These are phyloP conservation scores for Ustilago bromivora DNA, from an alignment of 1,284 basidiomycete species.

Conservation along the genomic window DNA sequence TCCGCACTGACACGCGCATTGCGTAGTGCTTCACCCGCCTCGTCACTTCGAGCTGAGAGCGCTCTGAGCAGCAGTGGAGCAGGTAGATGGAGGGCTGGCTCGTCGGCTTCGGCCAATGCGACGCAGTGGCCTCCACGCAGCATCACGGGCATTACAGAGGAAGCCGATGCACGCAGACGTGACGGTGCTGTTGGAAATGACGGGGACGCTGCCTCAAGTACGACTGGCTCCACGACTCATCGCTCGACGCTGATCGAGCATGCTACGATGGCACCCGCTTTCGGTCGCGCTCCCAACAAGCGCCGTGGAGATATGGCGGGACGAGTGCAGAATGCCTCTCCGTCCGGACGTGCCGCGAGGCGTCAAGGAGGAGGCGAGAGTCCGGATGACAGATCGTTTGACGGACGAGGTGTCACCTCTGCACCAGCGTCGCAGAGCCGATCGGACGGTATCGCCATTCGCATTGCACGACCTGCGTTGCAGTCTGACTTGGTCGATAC, in stretches of 20 bases:
- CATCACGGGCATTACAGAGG: conserved; percentile 37
- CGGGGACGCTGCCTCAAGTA: conserved; percentile 26
- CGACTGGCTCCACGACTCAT: conserved; percentile 36
- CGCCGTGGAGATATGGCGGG: conserved; percentile 22
- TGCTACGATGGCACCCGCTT: conserved; percentile 43
- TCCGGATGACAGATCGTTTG: conserved; percentile 15
- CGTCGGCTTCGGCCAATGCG: conserved; percentile 30
- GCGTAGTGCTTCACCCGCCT: conserved; percentile 34
- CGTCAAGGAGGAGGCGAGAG: conserved; percentile 21
- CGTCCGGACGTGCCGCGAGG: conserved; percentile 18
- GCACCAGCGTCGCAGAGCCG: conserved; percentile 48
- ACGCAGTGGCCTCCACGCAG: conserved; percentile 34
- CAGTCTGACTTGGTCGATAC: conserved; percentile 35
- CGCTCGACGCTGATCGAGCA: conserved; percentile 46
- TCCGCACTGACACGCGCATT: conserved; percentile 52
- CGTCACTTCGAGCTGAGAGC: conserved; percentile 25
- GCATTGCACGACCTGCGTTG: conserved; percentile 10
- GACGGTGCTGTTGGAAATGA: conserved; percentile 13
- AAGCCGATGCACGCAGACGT: conserved; percentile 12
- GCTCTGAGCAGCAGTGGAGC: conserved; percentile 10
- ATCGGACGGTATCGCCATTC: conserved; percentile 41
- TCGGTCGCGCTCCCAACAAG: conserved; percentile 41
- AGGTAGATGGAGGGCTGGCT: conserved; percentile 30
- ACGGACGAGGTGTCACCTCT: conserved; percentile 29
- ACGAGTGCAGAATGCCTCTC: conserved; percentile 22